Percentiles rank a stretch among this genome's conserved stretches.
These are phyloP conservation scores for Sclerotinia nivalis DNA, from an alignment of 2,329 filamentous ascomycete genomes.

Conservation along the genomic window DNA sequence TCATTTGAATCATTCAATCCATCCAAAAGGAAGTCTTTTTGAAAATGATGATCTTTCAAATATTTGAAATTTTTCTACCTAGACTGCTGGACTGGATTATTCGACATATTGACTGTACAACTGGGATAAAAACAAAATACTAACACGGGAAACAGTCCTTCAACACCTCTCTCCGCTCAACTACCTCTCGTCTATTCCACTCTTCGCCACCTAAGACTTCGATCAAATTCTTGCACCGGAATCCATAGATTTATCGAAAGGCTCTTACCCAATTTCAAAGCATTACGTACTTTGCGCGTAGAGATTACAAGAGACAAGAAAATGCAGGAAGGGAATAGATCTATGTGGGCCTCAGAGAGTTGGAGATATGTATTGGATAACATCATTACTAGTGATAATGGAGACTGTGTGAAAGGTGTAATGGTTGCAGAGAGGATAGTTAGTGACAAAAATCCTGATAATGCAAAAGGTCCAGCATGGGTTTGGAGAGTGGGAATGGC, in stretches of 20 bases:
- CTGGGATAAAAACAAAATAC: not conserved
- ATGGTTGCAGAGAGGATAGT: rapidly evolving
- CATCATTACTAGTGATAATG: not conserved
- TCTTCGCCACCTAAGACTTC: not conserved
- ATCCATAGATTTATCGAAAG: not conserved
- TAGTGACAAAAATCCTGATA: rapidly evolving
- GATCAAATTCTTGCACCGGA: not conserved
- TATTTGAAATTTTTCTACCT: too few species aligned
- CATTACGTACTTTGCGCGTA: not conserved
- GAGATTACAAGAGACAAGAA: not conserved
- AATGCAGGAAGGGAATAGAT: not conserved
- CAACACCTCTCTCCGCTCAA: not conserved
- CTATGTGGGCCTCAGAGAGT: not conserved
- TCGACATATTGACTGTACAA: not conserved
- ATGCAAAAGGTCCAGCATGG: not conserved
- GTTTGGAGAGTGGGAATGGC: not conserved
- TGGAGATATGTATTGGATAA: not conserved
- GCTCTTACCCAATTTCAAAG: not conserved
- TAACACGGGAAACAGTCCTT: not conserved
- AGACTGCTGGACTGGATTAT: too few species aligned
- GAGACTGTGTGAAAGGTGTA: not conserved
- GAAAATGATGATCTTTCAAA: too few species aligned
- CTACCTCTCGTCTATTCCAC: not conserved
- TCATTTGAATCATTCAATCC: too few species aligned
- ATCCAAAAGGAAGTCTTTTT: too few species aligned